Conservation (phyloP, 2,329 filamentous ascomycete genomes). For the Hypoxylon sp. region DNA sequence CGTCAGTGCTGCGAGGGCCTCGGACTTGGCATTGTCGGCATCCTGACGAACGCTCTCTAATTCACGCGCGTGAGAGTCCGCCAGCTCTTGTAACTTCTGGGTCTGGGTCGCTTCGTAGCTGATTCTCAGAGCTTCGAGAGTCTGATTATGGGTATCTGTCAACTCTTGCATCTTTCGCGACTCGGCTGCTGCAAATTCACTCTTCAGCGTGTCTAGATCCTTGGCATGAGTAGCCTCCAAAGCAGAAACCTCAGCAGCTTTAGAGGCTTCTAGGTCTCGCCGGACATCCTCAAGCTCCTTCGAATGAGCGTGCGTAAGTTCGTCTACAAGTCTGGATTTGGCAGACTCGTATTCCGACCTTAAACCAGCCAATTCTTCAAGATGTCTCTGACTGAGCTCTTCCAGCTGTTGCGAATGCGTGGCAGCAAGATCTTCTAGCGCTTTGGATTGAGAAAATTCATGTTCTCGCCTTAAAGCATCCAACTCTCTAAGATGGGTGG, state of each 20-base stretch:
- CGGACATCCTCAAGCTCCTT: conserved; percentile 33
- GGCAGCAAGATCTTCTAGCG: conserved; percentile 33
- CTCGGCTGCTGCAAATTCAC: conserved; percentile 33
- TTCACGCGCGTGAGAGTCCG: conserved; percentile 36
- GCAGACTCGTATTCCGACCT: conserved; percentile 36
- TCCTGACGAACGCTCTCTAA: conserved; percentile 41
- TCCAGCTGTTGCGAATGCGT: conserved; percentile 44
- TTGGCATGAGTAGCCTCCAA: conserved; percentile 28
- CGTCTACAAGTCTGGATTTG: conserved; percentile 33
- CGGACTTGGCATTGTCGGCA: conserved; percentile 35
- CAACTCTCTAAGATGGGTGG: conserved; percentile 45
- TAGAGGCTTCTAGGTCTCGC: conserved; percentile 38
- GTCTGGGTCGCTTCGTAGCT: conserved; percentile 42
- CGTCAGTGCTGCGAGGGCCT: conserved; percentile 37
- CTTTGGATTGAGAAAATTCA: conserved; percentile 40
- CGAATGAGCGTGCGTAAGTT: conserved; percentile 31
- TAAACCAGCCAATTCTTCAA: conserved; percentile 19
- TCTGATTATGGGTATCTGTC: conserved; percentile 32
- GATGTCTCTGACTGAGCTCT: conserved; percentile 33
- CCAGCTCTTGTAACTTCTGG: conserved; percentile 42
- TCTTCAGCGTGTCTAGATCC: conserved; percentile 33
- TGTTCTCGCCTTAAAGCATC: conserved; percentile 43
- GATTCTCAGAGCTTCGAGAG: conserved; percentile 42
- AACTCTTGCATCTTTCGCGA: conserved; percentile 39
- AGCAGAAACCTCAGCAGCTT: conserved; percentile 43